Evolutionary conservation across 2,329 filamentous ascomycete species (phyloP).

Genomic region (Ophiostoma quercus): DNA sequence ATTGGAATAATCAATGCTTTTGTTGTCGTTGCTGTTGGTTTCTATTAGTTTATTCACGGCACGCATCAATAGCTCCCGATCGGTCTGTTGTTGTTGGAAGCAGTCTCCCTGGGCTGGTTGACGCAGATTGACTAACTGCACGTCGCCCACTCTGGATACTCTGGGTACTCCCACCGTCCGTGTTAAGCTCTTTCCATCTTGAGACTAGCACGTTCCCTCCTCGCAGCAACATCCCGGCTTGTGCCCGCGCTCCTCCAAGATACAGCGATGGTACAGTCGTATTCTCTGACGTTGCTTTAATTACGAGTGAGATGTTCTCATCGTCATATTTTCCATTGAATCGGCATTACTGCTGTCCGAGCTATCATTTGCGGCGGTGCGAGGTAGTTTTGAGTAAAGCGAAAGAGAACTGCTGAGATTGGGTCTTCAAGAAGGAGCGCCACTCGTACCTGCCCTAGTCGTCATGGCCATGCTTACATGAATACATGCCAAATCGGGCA

Average conservation of each 20-base stretch:
- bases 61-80: not conserved
- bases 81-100: too few species aligned
- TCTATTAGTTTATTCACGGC: not conserved
- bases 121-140: not conserved
- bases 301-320: not conserved
- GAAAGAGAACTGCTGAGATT: not conserved
- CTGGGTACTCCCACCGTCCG: not conserved
- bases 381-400: too few species aligned
- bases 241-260: not conserved
- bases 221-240: not conserved
- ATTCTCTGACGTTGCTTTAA: not conserved
- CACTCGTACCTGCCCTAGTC: not conserved
- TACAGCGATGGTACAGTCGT: not conserved
- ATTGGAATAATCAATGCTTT: not conserved
- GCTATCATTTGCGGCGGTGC: not conserved
- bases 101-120: not conserved
- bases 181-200: conserved; percentile 3
- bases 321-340: too few species aligned
- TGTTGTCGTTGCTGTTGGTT: not conserved
- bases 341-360: not conserved
- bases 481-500: not conserved
- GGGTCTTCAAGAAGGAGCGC: not conserved
- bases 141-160: not conserved
- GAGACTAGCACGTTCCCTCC: not conserved
- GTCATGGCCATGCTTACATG: not conserved